phyloP scores from a whole-genome alignment of 163 green algal genomes.

The Scenedesmus sp. region DNA sequence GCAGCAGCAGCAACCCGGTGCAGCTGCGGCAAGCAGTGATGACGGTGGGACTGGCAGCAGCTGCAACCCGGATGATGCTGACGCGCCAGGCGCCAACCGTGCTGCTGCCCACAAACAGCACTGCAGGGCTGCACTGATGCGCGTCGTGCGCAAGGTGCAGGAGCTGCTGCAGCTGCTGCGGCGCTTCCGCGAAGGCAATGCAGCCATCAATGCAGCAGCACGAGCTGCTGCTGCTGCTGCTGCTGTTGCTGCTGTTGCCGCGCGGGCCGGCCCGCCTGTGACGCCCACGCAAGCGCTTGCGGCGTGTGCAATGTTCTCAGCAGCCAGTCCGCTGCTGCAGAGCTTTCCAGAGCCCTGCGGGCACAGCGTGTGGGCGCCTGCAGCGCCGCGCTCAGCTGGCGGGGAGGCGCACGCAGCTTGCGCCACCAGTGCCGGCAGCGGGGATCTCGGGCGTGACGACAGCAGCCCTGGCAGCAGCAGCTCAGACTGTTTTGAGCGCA shows the following conservation, averaged over 20 bases:
- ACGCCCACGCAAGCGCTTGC: neutral
- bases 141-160: neutral
- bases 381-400: neutral
- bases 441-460: neutral
- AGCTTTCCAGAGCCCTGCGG: neutral
- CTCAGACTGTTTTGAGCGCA: neutral
- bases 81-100: neutral
- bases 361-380: neutral
- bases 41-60: neutral
- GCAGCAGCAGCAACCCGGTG: neutral
- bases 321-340: neutral
- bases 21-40: neutral
- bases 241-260: neutral
- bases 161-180: slow-evolving; percentile 17
- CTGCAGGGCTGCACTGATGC: neutral
- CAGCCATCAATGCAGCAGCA: slow-evolving; percentile 14
- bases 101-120: neutral
- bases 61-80: neutral
- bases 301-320: neutral
- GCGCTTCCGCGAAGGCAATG: neutral
- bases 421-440: neutral
- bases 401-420: neutral
- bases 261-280: neutral
- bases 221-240: neutral
- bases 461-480: neutral